Evolutionary conservation across 2,329 filamentous ascomycete genomes (phyloP).

Genomic region (Pseudomassariella vexata): DNA sequence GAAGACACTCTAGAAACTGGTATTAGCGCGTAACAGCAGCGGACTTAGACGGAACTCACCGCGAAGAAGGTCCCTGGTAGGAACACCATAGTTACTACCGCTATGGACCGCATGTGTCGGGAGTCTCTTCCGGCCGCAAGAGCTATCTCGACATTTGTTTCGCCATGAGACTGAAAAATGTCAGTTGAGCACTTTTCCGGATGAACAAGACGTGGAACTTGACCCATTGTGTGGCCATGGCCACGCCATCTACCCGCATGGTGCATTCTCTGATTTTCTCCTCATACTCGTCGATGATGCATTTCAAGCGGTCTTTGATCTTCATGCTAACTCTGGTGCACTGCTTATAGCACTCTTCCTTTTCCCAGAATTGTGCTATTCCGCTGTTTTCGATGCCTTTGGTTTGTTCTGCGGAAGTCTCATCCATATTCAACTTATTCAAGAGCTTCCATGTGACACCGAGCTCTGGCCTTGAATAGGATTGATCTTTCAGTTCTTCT

Average conservation of each 20-base stretch:
- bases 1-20: conserved; percentile 12
- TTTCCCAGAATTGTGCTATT: background rate
- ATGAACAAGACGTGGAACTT: conserved; percentile 6
- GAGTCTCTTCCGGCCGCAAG: conserved; percentile 21
- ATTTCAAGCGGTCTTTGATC: conserved; percentile 13
- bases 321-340: conserved; percentile 8
- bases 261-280: conserved; percentile 25
- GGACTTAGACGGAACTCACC: conserved; percentile 11
- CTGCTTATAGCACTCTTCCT: no score
- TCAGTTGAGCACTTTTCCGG: background rate
- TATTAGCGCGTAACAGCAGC: background rate
- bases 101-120: conserved; percentile 21
- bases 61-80: conserved; percentile 24
- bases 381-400: background rate
- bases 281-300: conserved; percentile 23
- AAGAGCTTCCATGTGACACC: no score
- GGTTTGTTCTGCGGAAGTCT: background rate
- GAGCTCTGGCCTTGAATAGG: background rate
- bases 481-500: conserved; percentile 28
- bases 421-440: no score
- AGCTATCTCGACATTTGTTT: conserved; percentile 23
- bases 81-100: conserved; percentile 24
- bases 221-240: conserved; percentile 29
- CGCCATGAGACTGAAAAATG: conserved; percentile 16
- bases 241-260: conserved; percentile 28